Evolutionary conservation across 2,329 filamentous ascomycete species (phyloP).

Genomic region (Colletotrichum incanum): DNA sequence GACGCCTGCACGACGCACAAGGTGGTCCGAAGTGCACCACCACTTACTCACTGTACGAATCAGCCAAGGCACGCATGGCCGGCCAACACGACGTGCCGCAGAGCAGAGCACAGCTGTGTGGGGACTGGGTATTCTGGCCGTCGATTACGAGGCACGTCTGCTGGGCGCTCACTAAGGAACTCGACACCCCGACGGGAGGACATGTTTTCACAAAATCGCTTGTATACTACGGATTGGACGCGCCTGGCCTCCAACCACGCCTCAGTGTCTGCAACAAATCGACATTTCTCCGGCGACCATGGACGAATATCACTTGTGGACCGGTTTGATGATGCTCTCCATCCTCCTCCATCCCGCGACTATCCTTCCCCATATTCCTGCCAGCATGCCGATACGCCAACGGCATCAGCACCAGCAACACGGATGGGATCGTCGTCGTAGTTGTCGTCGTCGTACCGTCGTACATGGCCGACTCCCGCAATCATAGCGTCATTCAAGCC

Average conservation of each 20-base stretch:
- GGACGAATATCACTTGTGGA: slow-evolving; percentile 17
- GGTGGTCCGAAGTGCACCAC: too few relatives aligned
- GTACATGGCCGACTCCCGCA: slow-evolving; percentile 28
- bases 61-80: not conserved
- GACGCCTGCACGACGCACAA: not conserved
- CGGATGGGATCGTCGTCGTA: slow-evolving; percentile 24
- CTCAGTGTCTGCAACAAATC: slow-evolving; percentile 1
- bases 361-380: slow-evolving; percentile 1
- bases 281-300: slow-evolving; percentile 7
- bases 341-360: not conserved
- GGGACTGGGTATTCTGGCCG: not conserved
- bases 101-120: too few relatives aligned
- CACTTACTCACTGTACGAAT: slow-evolving; percentile 9
- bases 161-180: slow-evolving; percentile 13
- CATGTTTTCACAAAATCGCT: too few relatives aligned
- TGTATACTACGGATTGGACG: too few relatives aligned
- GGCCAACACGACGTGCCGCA: not conserved
- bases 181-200: too few relatives aligned
- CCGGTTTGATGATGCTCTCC: slow-evolving; percentile 9
- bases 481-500: slow-evolving; percentile 36
- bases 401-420: slow-evolving; percentile 29
- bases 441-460: not conserved
- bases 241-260: slow-evolving; percentile 1
- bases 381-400: slow-evolving; percentile 16
- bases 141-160: slow-evolving; percentile 5